Conservation (phyloP, 495 filamentous ascomycete genomes). For the Hypoxylon cercidicola region DNA sequence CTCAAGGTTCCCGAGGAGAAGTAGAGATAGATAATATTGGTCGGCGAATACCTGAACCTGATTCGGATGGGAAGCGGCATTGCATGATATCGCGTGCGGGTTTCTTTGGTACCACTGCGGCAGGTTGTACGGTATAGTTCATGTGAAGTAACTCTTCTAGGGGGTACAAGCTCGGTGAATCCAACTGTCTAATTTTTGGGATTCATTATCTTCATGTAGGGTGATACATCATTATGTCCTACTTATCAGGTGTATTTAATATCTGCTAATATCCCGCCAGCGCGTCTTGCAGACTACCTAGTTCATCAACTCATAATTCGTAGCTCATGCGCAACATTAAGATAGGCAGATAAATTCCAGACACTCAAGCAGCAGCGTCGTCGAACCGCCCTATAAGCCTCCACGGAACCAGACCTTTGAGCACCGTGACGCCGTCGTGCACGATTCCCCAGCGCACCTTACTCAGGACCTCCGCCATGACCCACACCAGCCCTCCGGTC, state of each 20-base stretch:
- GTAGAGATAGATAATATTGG: constrained; percentile 10
- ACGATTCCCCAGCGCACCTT: constrained; percentile 67
- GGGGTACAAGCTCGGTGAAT: constrained; percentile 29
- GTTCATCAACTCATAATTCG: too few relatives aligned
- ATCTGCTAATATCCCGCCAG: too few relatives aligned
- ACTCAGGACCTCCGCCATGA: constrained; percentile 63
- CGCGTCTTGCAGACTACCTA: too few relatives aligned
- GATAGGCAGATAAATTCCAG: neutral
- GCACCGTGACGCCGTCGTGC: constrained; percentile 65
- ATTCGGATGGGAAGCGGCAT: constrained; percentile 17
- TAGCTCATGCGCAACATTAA: too few relatives aligned
- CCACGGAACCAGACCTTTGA: constrained; percentile 50
- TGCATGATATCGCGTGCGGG: constrained; percentile 6
- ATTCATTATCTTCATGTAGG: too few relatives aligned
- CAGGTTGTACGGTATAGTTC: constrained; percentile 33
- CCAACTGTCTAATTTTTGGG: constrained; percentile 19
- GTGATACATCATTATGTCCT: too few relatives aligned
- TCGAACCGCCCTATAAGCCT: constrained; percentile 39
- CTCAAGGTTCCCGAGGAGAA: constrained; percentile 52
- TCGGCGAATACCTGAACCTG: neutral
- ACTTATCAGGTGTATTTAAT: too few relatives aligned
- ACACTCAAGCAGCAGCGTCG: constrained; percentile 16
- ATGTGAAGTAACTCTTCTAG: constrained; percentile 23
- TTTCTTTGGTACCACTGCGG: constrained; percentile 25
- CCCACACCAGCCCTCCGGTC: constrained; percentile 51